A percentile compares a stretch with the other conserved stretches of the same genome.
Conservation (phyloP, 345 rosid genomes). For the Eucalyptus caleyi region DNA sequence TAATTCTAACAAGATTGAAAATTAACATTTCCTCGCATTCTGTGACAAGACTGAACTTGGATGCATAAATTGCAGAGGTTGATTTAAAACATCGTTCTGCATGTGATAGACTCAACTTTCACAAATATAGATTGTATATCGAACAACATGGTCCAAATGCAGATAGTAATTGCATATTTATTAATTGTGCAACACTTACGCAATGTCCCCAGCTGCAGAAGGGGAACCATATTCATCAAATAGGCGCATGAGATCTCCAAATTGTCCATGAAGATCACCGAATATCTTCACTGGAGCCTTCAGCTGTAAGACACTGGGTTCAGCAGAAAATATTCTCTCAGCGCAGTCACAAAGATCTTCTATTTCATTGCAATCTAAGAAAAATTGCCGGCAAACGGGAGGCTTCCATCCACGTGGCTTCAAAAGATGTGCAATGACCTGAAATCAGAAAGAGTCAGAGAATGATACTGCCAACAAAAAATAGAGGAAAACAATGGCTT, state of each 20-base stretch:
- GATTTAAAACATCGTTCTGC: not conserved
- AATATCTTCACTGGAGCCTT: slow-evolving; percentile 88
- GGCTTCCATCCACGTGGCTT: slow-evolving; percentile 99
- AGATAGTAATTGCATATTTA: not conserved
- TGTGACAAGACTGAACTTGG: not conserved
- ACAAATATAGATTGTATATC: not conserved
- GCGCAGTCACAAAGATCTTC: slow-evolving; percentile 91
- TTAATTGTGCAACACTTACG: slow-evolving; percentile 40
- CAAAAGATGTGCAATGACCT: slow-evolving; percentile 84
- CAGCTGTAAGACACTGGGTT: slow-evolving; percentile 85
- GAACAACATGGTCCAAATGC: not conserved
- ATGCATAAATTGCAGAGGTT: not conserved
- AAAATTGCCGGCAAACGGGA: slow-evolving; percentile 88
- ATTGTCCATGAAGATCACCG: slow-evolving; percentile 98
- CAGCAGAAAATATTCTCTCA: slow-evolving; percentile 72
- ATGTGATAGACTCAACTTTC: not conserved
- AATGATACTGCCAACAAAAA: not conserved
- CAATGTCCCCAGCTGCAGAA: slow-evolving; percentile 98
- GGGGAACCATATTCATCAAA: slow-evolving; percentile 98
- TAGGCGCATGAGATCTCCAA: slow-evolving; percentile 99
- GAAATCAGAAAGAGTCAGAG: not conserved
- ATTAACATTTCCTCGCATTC: not conserved
- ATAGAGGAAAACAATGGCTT: not conserved
- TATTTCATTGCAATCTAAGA: slow-evolving; percentile 93
- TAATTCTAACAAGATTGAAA: not conserved